Evolutionary conservation across 2,329 filamentous ascomycete genomes (phyloP), one percentile per base, ranked within the genome.

Genomic region (Camptophora hylomeconis): DNA sequence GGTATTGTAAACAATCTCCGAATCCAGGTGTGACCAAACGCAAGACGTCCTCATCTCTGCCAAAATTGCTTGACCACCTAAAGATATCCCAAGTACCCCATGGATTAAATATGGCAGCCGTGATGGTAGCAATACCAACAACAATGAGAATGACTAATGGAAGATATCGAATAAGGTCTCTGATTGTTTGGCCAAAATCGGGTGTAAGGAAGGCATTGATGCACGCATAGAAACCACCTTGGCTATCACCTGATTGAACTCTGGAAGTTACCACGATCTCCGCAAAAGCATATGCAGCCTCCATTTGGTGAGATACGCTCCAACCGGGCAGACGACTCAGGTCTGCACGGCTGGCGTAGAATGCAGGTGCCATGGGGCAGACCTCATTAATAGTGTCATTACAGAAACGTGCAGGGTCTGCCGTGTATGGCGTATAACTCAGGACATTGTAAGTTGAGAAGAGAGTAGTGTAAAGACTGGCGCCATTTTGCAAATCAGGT

Each of bases 61-160:
- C 89, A 51, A 92, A 95, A 51, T 98, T 98, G 48, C 83, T 92
- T n/a, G 83, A 84, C 84, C 87, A 98, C 42, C 81, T 76, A 52
- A 95, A 95, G 12, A 87, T 67, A 50, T 98, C 80, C 5, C 73
- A 73, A 2, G 83, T 81, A 12, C 89, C 89, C 87, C 89, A 98
- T 0, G 89, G 89, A 48, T 86, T 94, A 50, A 75, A 87, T 20
- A 92, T 81, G 27, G 75, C 80, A 3, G 89, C 84, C 41, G 83
- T 74, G 19, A 86, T 62, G 5, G 87, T 93, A 9, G 86, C 83
- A 33, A 84, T 54, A 2, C 75, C 89, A 24, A 92, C 81, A 21
- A 87, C 63, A 3, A 87, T 58, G 17, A 98, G 64, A 14, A 94
- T 71, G 3, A 78, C 62, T 14, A 87, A 65, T 1, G 89, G 87